Conservation (phyloP, 164 flowering plant genomes). For the Vitis rotundifolia region DNA sequence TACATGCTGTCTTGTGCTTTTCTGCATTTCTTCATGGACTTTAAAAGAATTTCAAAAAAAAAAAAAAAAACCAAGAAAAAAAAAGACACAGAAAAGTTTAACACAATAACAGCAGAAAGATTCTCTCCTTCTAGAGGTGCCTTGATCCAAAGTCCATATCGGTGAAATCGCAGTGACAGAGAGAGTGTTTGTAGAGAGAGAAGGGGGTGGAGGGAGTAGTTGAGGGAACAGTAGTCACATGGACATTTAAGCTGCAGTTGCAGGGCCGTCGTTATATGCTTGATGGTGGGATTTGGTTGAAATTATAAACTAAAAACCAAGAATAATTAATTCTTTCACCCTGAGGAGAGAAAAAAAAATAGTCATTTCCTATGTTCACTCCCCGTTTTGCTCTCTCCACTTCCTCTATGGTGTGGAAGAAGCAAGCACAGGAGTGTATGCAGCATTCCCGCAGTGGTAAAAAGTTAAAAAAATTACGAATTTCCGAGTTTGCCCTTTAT, state of each 20-base stretch:
- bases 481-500: too few species aligned
- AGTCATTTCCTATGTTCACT: too few species aligned
- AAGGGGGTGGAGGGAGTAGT: too few species aligned
- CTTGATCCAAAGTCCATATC: background rate
- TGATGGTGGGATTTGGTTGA: slow-evolving; percentile 20
- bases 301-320: slow-evolving; percentile 20
- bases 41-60: background rate
- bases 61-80: too few species aligned
- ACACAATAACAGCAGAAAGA: background rate
- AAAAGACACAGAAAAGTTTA: background rate
- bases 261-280: background rate
- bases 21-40: too few species aligned
- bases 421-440: too few species aligned
- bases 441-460: too few species aligned
- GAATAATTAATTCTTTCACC: slow-evolving; percentile 9
- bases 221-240: background rate
- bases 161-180: background rate
- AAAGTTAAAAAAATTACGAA: too few species aligned
- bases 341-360: too few species aligned
- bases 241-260: background rate
- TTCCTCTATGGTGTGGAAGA: too few species aligned
- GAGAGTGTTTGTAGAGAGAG: background rate
- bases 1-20: too few species aligned
- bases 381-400: background rate
- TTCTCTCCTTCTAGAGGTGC: background rate